These are phyloP conservation scores for Coemansia aciculifera DNA, from an alignment of 192 early-diverging fungal genomes.

Conservation along the genomic window DNA sequence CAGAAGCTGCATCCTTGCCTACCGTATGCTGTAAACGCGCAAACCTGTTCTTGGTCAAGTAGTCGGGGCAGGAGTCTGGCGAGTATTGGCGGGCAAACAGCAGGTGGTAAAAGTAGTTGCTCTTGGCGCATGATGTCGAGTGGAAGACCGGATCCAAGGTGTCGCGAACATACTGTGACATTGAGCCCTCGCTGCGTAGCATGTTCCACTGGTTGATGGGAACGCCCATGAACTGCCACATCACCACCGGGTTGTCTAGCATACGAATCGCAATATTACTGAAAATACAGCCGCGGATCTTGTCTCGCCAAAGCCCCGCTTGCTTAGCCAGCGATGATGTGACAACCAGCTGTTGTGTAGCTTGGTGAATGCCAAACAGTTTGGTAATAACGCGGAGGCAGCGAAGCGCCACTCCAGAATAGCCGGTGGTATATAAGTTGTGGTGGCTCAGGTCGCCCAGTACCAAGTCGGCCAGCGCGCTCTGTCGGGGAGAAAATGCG, in stretches of 20 bases:
- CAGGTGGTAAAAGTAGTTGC: slow-evolving; percentile 88
- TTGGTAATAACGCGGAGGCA: slow-evolving; percentile 64
- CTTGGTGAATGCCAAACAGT: slow-evolving; percentile 58
- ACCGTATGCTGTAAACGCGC: slow-evolving; percentile 51
- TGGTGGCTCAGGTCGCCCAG: slow-evolving; percentile 55
- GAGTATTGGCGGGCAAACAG: slow-evolving; percentile 72
- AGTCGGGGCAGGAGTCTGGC: slow-evolving; percentile 67
- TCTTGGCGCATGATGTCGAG: slow-evolving; percentile 60
- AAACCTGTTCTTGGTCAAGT: slow-evolving; percentile 73
- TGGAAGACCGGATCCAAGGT: slow-evolving; percentile 77
- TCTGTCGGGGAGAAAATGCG: slow-evolving; percentile 13
- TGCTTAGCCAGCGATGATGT: slow-evolving; percentile 64
- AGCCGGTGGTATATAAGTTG: slow-evolving; percentile 80
- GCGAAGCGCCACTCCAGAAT: slow-evolving; percentile 75
- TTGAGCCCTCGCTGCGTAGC: slow-evolving; percentile 75
- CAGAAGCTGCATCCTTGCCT: not conserved
- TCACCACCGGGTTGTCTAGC: slow-evolving; percentile 75
- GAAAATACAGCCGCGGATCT: slow-evolving; percentile 66
- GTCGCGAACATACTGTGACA: slow-evolving; percentile 76
- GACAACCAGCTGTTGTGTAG: slow-evolving; percentile 59
- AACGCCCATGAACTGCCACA: slow-evolving; percentile 85
- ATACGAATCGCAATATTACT: slow-evolving; percentile 62
- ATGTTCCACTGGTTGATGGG: slow-evolving; percentile 86
- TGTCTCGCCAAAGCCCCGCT: slow-evolving; percentile 62
- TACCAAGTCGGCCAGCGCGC: not conserved